A percentile compares a stretch with the other conserved stretches of the same genome.
These are phyloP conservation scores for Carex littledalei DNA, from an alignment of 176 grass and related monocot species.

Conservation along the genomic window DNA sequence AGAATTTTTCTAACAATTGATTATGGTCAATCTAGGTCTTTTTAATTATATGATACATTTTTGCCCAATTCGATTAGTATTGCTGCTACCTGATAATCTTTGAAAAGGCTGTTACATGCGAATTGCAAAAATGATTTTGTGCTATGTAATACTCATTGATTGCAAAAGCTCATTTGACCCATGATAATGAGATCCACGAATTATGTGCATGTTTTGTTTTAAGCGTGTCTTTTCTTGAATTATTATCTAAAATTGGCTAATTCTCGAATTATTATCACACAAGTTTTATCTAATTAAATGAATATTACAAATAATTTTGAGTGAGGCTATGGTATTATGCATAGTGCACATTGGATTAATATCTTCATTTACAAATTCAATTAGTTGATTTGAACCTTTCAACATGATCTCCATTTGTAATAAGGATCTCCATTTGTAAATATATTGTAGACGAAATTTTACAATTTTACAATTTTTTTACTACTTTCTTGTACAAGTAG, in stretches of 20 bases:
- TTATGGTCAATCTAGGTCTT: neutral
- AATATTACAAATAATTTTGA: neutral
- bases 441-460: no score
- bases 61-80: neutral
- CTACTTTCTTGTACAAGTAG: no score
- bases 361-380: no score
- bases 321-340: no score
- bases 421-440: no score
- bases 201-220: neutral
- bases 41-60: neutral
- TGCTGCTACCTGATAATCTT: neutral
- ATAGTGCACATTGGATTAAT: no score
- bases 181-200: neutral
- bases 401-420: no score
- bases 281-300: neutral
- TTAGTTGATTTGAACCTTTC: no score
- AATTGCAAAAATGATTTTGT: neutral
- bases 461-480: no score
- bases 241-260: neutral
- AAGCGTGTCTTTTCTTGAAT: neutral
- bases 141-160: neutral
- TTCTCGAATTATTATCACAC: neutral
- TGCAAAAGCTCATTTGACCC: neutral
- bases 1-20: slow-evolving; percentile 4
- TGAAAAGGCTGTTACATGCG: neutral